Evolutionary conservation across 2,329 filamentous ascomycete species (phyloP).

Genomic region (Pseudopyricularia cyperi): DNA sequence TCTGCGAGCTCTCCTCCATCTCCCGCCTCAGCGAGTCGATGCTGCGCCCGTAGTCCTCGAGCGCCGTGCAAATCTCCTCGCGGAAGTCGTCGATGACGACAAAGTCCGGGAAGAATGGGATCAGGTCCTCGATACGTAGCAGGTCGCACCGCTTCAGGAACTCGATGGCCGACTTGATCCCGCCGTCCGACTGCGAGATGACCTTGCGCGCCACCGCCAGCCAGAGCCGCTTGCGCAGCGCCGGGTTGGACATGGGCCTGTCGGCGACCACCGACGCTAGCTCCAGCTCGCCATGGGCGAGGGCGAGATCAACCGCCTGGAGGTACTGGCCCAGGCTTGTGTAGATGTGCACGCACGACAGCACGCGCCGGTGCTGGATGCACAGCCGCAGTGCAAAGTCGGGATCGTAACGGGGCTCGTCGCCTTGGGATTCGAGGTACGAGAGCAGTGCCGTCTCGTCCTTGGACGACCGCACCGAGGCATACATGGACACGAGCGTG

Average conservation of each 20-base stretch:
- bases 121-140: constrained; percentile 88
- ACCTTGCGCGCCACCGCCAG: constrained; percentile 90
- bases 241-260: constrained; percentile 62
- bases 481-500: constrained; percentile 91
- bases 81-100: constrained; percentile 99
- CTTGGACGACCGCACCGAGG: constrained; percentile 37
- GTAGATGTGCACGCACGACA: constrained; percentile 95
- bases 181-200: constrained; percentile 62
- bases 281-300: constrained; percentile 81
- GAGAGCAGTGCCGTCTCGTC: constrained; percentile 77
- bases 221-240: constrained; percentile 87
- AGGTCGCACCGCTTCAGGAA: constrained; percentile 87
- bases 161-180: constrained; percentile 87
- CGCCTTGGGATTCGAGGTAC: constrained; percentile 83
- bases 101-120: constrained; percentile 97
- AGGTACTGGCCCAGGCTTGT: constrained; percentile 91
- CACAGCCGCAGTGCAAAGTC: constrained; percentile 93
- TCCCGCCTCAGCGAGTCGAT: constrained; percentile 82
- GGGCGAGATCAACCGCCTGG: constrained; percentile 81
- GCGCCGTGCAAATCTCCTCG: constrained; percentile 85
- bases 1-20: constrained; percentile 89
- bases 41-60: constrained; percentile 85
- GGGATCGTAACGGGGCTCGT: constrained; percentile 78
- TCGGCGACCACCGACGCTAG: constrained; percentile 84
- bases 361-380: constrained; percentile 84